A percentile compares a stretch with the other conserved stretches of the same genome.
phyloP scores from a whole-genome alignment of 225 moss, liverwort and hornwort species.

The Physcomitrellopsis africana region DNA sequence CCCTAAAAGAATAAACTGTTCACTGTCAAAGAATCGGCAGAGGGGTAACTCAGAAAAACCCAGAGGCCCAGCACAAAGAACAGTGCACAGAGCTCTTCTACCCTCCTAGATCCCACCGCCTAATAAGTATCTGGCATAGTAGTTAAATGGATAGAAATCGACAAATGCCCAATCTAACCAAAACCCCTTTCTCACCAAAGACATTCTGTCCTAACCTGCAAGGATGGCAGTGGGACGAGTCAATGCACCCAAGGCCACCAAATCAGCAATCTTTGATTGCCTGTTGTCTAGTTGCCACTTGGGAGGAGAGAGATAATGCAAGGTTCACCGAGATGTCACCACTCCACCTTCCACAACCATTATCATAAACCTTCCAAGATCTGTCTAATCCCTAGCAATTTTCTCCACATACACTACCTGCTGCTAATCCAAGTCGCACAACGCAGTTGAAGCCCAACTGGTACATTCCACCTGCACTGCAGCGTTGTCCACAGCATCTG shows the following conservation, averaged over 20 bases:
- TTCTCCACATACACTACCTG: slow-evolving; percentile 40
- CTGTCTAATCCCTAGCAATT: slow-evolving; percentile 57
- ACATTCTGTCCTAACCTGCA: slow-evolving; percentile 34
- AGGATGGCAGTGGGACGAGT: slow-evolving; percentile 41
- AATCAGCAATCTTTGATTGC: slow-evolving; percentile 72
- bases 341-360: slow-evolving; percentile 20
- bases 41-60: slow-evolving; percentile 25
- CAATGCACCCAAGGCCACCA: slow-evolving; percentile 32
- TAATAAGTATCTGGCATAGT: slow-evolving; percentile 31
- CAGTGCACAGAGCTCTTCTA: slow-evolving; percentile 27
- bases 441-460: slow-evolving; percentile 27
- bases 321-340: slow-evolving; percentile 41
- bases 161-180: slow-evolving; percentile 58
- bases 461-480: slow-evolving; percentile 29
- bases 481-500: not conserved
- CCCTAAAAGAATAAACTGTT: slow-evolving; percentile 40
- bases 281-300: slow-evolving; percentile 52
- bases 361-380: slow-evolving; percentile 61
- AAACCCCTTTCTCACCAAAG: slow-evolving; percentile 38
- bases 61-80: slow-evolving; percentile 27
- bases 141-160: slow-evolving; percentile 55
- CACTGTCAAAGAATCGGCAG: slow-evolving; percentile 50
- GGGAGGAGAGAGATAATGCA: slow-evolving; percentile 66
- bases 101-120: slow-evolving; percentile 32
- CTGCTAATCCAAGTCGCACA: slow-evolving; percentile 30